Evolutionary conservation across 2,329 filamentous ascomycete species (phyloP), one percentile per base, ranked within the genome.

Genomic region (Geosmithia putterillii): DNA sequence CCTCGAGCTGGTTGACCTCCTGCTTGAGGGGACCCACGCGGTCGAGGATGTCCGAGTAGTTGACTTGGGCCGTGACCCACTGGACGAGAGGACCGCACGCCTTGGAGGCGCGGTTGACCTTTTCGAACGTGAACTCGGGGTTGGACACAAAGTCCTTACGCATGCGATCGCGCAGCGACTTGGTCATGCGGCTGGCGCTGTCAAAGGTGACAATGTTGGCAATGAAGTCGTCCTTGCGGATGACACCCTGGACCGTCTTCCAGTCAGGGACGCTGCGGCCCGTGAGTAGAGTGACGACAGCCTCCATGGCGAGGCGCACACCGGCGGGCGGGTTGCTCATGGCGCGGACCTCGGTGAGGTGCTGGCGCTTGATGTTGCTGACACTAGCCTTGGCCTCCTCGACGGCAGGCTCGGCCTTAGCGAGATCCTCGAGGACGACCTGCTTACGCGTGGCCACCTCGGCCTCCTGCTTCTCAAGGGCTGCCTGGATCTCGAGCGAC

Each of bases 201-300:
- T 95, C 86, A 57, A 95, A 98, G 61, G 87, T 88, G 61, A 96
- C 85, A 55, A 98, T 98, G 64, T 86, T 95, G 41, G 88, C 86
- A 63, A 98, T 96, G 64, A 98, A 98, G 58, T 96, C 90, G 55
- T 96, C 92, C 45, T 80, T 79, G 54, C 90, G 86, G 46, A 98
- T 80, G 48, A 96, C 84, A 42, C 76, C 81, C 60, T 94, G 85
- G 47, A 96, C 87, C 12, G 79, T 81, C 68, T 89, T 95, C 92
- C 92, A 98, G 57, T 85, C 86, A 46, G 81, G 77, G 47, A 87
- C 82, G n/a, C 38, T 19, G 66, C 96, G 87, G 14, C 90, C 90
- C 18, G 15, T 18, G 44, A 98, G 78, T 40, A 98, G 68, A 1
- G 89, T 92, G 67, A 92, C 96, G 6, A 98, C 94, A n/a, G 92